A percentile compares a stretch with the other conserved stretches of the same genome.
phyloP scores from a whole-genome alignment of 306 rosid species.

The Arachis hypogaea region DNA sequence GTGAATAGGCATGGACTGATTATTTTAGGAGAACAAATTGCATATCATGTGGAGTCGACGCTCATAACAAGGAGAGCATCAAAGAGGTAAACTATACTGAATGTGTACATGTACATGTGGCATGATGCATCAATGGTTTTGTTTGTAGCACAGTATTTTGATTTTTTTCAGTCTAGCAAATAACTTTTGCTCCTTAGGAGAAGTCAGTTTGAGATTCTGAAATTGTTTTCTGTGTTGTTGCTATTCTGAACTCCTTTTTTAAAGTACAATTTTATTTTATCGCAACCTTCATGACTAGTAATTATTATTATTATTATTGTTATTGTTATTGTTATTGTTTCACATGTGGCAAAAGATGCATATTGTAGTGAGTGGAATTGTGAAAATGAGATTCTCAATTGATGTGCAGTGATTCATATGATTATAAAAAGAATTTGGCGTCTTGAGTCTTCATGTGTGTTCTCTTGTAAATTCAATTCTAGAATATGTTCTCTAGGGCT shows the following conservation, averaged over 20 bases:
- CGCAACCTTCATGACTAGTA: slow-evolving; percentile 1
- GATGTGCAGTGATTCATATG: slow-evolving; percentile 6
- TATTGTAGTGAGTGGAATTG: slow-evolving; percentile 1
- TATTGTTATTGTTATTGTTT: slow-evolving; percentile 25
- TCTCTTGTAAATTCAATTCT: neutral
- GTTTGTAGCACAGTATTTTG: slow-evolving; percentile 1
- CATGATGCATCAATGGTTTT: slow-evolving; percentile 6
- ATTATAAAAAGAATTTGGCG: neutral
- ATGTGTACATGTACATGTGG: neutral
- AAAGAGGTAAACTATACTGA: slow-evolving; percentile 59
- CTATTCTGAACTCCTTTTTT: neutral
- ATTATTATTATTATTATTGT: neutral
- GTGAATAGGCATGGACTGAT: slow-evolving; percentile 67
- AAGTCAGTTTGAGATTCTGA: slow-evolving; percentile 30
- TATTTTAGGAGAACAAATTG: slow-evolving; percentile 58
- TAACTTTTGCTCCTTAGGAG: slow-evolving; percentile 9
- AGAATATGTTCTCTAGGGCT: neutral
- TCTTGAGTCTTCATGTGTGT: neutral
- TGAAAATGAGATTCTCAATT: slow-evolving; percentile 8
- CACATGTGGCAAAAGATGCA: neutral
- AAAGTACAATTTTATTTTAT: neutral
- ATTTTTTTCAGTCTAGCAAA: neutral
- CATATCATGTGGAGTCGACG: slow-evolving; percentile 70
- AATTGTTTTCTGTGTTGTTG: slow-evolving; percentile 10
- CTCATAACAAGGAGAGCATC: slow-evolving; percentile 77